phyloP scores from a whole-genome alignment of 768 basidiomycete species.

The Megacollybia marginata region DNA sequence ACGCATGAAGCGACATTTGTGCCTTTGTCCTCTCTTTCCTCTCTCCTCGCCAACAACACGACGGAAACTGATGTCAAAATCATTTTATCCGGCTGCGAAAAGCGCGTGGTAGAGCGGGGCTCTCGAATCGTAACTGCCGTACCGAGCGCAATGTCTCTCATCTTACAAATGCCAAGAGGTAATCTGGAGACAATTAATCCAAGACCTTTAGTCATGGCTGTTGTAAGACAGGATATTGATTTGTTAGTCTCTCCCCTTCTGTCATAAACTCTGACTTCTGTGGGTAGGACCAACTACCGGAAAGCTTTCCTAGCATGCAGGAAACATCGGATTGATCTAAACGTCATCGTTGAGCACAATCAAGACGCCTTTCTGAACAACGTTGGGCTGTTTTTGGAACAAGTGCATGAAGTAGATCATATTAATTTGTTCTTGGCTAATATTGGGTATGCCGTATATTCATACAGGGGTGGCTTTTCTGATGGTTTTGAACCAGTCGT shows the following conservation, averaged over 20 bases:
- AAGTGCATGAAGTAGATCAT: conserved; percentile 85
- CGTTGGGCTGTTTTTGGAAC: conserved; percentile 67
- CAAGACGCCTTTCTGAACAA: conserved; percentile 37
- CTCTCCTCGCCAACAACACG: conserved; percentile 9
- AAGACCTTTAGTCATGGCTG: conserved; percentile 81
- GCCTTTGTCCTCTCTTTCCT: conserved; percentile 33
- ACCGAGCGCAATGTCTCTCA: conserved; percentile 80
- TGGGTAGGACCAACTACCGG: conserved; percentile 44
- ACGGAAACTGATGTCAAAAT: no score
- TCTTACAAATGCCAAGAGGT: conserved; percentile 96
- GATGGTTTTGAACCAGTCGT: conserved; percentile 35
- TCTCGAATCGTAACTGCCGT: conserved; percentile 84
- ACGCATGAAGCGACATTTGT: conserved; percentile 76
- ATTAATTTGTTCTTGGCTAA: conserved; percentile 88
- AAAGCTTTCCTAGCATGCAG: conserved; percentile 89
- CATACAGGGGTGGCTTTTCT: neutral
- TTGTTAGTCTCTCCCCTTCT: no score
- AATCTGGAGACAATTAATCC: conserved; percentile 96
- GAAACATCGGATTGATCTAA: conserved; percentile 89
- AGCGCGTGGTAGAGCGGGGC: conserved; percentile 82
- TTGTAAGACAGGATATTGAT: conserved; percentile 35
- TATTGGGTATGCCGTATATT: conserved; percentile 51
- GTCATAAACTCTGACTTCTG: neutral
- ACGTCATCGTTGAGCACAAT: conserved; percentile 72
- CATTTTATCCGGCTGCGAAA: conserved; percentile 25